Percentiles rank a stretch among this genome's conserved stretches.
phyloP scores from a whole-genome alignment of 2,329 filamentous ascomycete species.

The Taxawa tesnikishii region DNA sequence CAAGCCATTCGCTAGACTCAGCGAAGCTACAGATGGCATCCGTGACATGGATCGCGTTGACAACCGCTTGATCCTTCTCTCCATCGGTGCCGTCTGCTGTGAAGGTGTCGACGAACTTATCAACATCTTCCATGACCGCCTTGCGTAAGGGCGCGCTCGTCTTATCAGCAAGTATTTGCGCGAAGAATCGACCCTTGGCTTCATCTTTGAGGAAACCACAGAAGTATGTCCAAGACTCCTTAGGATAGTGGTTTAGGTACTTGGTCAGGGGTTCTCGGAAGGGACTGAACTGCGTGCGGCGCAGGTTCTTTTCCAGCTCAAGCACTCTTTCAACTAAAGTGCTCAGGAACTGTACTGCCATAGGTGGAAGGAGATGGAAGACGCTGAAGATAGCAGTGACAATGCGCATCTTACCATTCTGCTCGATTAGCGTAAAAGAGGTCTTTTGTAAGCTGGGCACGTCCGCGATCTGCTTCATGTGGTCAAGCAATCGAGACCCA shows the following conservation, averaged over 20 bases:
- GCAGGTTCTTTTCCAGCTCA: slow-evolving; percentile 71
- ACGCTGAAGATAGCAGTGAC: slow-evolving; percentile 92
- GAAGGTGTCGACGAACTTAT: slow-evolving; percentile 55
- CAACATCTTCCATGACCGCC: slow-evolving; percentile 59
- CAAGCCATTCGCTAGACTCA: slow-evolving; percentile 54
- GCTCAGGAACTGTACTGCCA: slow-evolving; percentile 83
- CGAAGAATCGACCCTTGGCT: slow-evolving; percentile 80
- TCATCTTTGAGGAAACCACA: slow-evolving; percentile 69
- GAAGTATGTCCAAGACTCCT: slow-evolving; percentile 74
- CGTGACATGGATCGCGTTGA: slow-evolving; percentile 80
- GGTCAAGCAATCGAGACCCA: slow-evolving; percentile 80
- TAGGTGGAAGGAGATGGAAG: slow-evolving; percentile 86
- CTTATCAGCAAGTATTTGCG: slow-evolving; percentile 67
- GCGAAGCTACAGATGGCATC: slow-evolving; percentile 62
- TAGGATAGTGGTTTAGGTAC: slow-evolving; percentile 86
- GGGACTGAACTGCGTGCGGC: slow-evolving; percentile 79
- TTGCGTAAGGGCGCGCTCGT: slow-evolving; percentile 65
- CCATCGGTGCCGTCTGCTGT: slow-evolving; percentile 50
- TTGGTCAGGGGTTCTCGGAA: slow-evolving; percentile 84
- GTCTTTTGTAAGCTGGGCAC: slow-evolving; percentile 70
- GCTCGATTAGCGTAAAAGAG: slow-evolving; percentile 89
- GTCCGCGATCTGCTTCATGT: slow-evolving; percentile 84
- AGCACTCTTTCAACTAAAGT: slow-evolving; percentile 83
- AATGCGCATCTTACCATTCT: slow-evolving; percentile 85
- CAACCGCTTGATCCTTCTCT: slow-evolving; percentile 61